phyloP scores from a whole-genome alignment of 805 yeast genomes.

The Metschnikowia kofuensis region DNA sequence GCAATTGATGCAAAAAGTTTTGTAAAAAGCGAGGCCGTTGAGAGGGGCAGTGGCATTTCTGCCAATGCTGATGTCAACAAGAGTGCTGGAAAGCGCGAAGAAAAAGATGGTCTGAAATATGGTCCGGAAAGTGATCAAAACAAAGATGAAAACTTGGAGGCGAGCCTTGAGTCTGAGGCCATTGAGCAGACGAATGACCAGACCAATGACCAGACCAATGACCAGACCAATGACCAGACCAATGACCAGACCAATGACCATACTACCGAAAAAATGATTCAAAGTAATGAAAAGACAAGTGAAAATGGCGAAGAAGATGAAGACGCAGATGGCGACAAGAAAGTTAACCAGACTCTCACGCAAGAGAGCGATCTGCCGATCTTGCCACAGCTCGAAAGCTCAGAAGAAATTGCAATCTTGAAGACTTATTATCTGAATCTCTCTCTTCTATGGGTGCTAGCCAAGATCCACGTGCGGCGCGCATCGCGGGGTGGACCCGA shows the following conservation, averaged over 20 bases:
- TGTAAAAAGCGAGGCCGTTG: no score
- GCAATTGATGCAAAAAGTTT: neutral
- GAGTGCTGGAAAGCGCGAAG: no score
- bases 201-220: neutral
- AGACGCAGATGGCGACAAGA: neutral
- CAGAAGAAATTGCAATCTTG: neutral
- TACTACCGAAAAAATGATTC: neutral
- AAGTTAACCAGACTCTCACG: neutral
- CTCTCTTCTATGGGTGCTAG: conserved; percentile 19
- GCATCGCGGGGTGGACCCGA: neutral
- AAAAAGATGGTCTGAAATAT: no score
- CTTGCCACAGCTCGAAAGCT: neutral
- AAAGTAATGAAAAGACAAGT: no score
- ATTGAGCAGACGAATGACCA: no score
- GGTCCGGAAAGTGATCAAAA: no score
- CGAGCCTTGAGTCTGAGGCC: no score
- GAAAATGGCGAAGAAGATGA: no score
- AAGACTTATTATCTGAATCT: conserved; percentile 21
- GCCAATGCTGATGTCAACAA: no score
- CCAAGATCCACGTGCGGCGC: conserved; percentile 9
- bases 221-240: neutral
- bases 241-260: neutral
- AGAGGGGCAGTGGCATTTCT: no score
- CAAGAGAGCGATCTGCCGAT: no score
- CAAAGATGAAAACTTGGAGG: no score